phyloP scores from a whole-genome alignment of 2,329 filamentous ascomycete genomes.

The Clarireedia paspali region DNA sequence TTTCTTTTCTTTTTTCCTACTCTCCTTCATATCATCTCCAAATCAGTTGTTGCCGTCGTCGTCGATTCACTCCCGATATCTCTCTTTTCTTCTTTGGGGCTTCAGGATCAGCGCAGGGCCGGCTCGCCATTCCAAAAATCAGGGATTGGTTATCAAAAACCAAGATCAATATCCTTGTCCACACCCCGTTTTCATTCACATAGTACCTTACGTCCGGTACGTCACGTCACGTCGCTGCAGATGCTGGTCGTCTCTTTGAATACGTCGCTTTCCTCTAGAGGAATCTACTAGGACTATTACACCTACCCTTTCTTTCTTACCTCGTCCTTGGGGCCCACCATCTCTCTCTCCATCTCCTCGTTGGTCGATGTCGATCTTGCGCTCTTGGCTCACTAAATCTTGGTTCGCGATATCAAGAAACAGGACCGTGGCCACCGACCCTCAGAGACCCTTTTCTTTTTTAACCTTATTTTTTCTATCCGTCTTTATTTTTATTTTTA shows the following conservation, averaged over 20 bases:
- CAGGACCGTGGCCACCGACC: background rate
- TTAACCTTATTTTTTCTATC: background rate
- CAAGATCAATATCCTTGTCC: background rate
- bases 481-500: background rate
- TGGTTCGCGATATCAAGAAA: constrained; percentile 4
- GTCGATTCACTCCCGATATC: too few relatives aligned
- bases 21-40: too few relatives aligned
- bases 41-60: too few relatives aligned
- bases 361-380: background rate
- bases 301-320: background rate
- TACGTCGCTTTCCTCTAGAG: background rate
- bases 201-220: constrained; percentile 4
- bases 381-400: background rate
- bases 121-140: too few relatives aligned
- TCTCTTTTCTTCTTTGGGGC: too few relatives aligned
- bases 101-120: too few relatives aligned
- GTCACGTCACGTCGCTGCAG: constrained; percentile 16
- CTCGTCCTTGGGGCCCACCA: background rate
- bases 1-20: too few relatives aligned
- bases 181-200: background rate
- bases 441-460: background rate
- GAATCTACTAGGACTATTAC: background rate
- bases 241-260: constrained; percentile 15
- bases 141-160: background rate
- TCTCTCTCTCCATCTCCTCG: background rate